Conservation (phyloP, 768 basidiomycete species). For the Royoungia palumana region DNA sequence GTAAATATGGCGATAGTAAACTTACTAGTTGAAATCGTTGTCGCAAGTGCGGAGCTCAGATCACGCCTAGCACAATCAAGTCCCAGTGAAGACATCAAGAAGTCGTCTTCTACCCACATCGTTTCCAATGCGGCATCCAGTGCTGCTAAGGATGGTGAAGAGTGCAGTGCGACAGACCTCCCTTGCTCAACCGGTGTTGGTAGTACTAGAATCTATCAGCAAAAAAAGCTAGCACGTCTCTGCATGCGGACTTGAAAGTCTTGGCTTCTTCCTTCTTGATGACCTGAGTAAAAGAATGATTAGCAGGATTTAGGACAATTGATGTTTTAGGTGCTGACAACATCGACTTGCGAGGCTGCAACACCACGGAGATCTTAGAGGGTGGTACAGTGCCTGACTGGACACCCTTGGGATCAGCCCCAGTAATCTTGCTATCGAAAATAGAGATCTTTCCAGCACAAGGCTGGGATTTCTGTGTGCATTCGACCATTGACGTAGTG, state of each 20-base stretch:
- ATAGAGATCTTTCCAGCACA: not conserved
- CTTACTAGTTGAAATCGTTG: not conserved
- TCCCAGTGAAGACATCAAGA: not conserved
- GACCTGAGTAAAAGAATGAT: not conserved
- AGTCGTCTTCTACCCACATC: slow-evolving; percentile 1
- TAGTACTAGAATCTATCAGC: slow-evolving; percentile 5
- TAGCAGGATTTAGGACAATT: not conserved
- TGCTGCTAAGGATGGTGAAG: slow-evolving; percentile 10
- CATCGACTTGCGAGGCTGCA: slow-evolving; percentile 10
- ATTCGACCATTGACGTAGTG: slow-evolving; percentile 1
- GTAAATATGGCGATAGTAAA: not conserved
- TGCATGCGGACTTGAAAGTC: not conserved
- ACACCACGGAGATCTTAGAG: slow-evolving; percentile 3
- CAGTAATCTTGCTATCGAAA: not conserved
- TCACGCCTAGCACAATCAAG: not conserved
- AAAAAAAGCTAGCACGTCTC: not conserved
- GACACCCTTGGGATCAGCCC: slow-evolving; percentile 4
- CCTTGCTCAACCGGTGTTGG: not conserved
- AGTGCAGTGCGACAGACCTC: not conserved
- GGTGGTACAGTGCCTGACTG: slow-evolving; percentile 3
- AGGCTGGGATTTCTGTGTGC: slow-evolving; percentile 2
- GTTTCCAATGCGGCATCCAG: slow-evolving; percentile 12
- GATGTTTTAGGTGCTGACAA: slow-evolving; percentile 9
- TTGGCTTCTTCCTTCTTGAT: slow-evolving; percentile 3
- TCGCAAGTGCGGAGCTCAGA: not conserved